A percentile compares a stretch with the other conserved stretches of the same genome.
Evolutionary conservation across 139 green algal genomes (phyloP).

Genomic region (Mychonastes homosphaera): DNA sequence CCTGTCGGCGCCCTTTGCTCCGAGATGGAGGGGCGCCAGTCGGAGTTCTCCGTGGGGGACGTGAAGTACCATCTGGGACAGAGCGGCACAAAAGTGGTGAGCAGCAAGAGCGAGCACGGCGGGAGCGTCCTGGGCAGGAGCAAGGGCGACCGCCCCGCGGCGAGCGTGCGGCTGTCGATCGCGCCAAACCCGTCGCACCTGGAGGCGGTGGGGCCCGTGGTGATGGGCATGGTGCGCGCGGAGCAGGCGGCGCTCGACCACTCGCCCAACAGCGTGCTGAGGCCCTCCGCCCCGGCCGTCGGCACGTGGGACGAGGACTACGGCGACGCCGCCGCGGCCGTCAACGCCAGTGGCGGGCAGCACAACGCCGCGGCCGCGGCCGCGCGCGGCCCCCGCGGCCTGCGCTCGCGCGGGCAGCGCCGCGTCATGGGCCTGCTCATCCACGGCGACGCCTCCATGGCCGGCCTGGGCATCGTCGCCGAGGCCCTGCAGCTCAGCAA

Average conservation of each 20-base stretch:
- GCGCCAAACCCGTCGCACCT: constrained; percentile 59
- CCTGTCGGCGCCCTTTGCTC: constrained; percentile 44
- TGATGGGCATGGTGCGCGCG: constrained; percentile 60
- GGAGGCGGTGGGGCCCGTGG: constrained; percentile 61
- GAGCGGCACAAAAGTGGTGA: constrained; percentile 6
- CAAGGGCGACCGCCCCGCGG: too few species aligned
- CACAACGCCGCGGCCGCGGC: not conserved
- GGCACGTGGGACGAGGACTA: too few species aligned
- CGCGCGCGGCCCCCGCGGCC: not conserved
- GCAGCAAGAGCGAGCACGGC: not conserved
- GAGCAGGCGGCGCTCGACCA: too few species aligned
- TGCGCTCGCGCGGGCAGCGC: not conserved
- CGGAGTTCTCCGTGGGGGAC: constrained; percentile 45
- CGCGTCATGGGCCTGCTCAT: constrained; percentile 43
- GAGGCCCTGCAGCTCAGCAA: constrained; percentile 48
- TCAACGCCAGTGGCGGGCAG: too few species aligned
- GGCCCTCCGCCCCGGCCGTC: too few species aligned
- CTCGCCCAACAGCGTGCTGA: too few species aligned
- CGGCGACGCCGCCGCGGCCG: too few species aligned
- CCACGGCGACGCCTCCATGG: constrained; percentile 56
- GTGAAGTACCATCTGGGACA: constrained; percentile 60
- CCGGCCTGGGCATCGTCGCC: constrained; percentile 50
- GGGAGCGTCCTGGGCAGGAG: constrained; percentile 3
- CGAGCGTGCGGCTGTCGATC: constrained; percentile 28
- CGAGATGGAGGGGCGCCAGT: constrained; percentile 48